Evolutionary conservation across 2,329 filamentous ascomycete genomes (phyloP).

Genomic region (Macrophomina pseudophaseolina): DNA sequence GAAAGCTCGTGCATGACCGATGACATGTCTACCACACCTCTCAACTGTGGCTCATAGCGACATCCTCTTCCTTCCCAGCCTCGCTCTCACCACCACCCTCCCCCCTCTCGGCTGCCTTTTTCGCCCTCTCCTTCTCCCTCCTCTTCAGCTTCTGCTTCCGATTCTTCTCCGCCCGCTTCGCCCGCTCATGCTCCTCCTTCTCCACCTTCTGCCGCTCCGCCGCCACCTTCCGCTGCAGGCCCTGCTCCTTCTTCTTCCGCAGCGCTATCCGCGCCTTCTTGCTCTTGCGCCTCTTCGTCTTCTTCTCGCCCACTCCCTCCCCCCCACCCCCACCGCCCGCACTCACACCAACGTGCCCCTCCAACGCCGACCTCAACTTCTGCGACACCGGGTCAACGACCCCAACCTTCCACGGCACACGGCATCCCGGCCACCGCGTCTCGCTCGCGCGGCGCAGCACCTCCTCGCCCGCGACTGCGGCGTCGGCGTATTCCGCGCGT

Average conservation of each 20-base stretch:
- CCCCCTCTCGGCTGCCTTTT: not conserved
- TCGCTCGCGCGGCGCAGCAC: not conserved
- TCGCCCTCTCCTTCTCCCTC: constrained; percentile 5
- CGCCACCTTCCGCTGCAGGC: not conserved
- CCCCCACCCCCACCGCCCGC: not conserved
- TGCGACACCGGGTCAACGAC: not conserved
- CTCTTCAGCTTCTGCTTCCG: constrained; percentile 18
- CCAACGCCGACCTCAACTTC: not conserved
- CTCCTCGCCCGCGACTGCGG: not conserved
- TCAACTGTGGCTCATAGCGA: not conserved
- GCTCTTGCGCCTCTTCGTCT: not conserved
- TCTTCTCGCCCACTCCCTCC: not conserved
- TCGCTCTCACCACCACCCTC: not conserved
- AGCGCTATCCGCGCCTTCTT: constrained; percentile 12
- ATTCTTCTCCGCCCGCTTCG: constrained; percentile 13
- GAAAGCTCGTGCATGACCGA: not conserved
- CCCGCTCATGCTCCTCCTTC: constrained; percentile 12
- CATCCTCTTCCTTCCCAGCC: not conserved
- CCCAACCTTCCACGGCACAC: not conserved
- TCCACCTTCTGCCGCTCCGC: not conserved
- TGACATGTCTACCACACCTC: not conserved
- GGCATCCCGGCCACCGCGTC: not conserved
- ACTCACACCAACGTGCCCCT: not conserved
- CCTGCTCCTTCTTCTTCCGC: not conserved
- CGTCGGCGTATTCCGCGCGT: not conserved